These are phyloP conservation scores for Coprinopsis sp. DNA, from an alignment of 768 basidiomycete genomes.

Conservation along the genomic window DNA sequence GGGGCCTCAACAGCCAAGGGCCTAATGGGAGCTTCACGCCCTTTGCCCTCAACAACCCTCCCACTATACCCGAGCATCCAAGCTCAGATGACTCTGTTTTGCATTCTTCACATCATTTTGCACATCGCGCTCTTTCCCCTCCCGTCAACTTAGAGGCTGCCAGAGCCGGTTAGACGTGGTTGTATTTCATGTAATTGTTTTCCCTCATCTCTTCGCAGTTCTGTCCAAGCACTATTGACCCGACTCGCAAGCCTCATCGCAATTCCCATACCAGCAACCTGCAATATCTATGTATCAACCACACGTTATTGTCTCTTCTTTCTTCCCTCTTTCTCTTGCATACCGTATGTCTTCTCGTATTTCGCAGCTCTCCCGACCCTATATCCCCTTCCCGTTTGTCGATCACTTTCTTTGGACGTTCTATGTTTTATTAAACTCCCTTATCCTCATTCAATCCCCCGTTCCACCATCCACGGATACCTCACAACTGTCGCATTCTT, in stretches of 20 bases:
- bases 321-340: conserved; percentile 12
- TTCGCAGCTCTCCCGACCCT: conserved; percentile 3
- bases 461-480: conserved; percentile 7
- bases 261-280: conserved; percentile 10
- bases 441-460: conserved; percentile 9
- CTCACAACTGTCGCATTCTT: conserved; percentile 8
- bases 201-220: conserved; percentile 16
- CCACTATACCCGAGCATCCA: conserved; percentile 34
- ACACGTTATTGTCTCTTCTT: conserved; percentile 17
- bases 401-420: conserved; percentile 10
- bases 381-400: not conserved
- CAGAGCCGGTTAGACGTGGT: conserved; percentile 34
- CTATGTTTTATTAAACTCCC: conserved; percentile 9
- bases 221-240: conserved; percentile 16
- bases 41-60: conserved; percentile 31
- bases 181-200: conserved; percentile 13
- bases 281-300: conserved; percentile 18
- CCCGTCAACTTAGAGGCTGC: conserved; percentile 42
- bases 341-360: conserved; percentile 9
- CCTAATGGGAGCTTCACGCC: conserved; percentile 31
- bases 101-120: conserved; percentile 30
- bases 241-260: conserved; percentile 14
- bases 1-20: conserved; percentile 14
- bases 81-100: conserved; percentile 29
- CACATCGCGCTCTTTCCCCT: conserved; percentile 27